Base-by-base conservation (phyloP, 768 basidiomycete species). In the Suillus fuscotomentosus region DNA sequence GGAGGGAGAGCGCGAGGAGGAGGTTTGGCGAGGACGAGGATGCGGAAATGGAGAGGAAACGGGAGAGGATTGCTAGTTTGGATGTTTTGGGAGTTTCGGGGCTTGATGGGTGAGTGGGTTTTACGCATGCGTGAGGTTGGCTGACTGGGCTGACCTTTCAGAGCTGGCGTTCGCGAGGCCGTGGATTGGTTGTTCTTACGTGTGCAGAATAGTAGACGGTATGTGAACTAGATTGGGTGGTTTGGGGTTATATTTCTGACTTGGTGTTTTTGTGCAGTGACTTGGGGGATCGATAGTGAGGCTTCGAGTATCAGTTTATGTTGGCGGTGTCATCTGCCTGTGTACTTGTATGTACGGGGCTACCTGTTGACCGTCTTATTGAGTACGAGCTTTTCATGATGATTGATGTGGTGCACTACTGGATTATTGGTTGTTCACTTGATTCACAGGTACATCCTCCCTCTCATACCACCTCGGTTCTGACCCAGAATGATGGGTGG, bases 171-270 rank as follows among this genome's bases (percentile, higher is more conserved):
- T 17, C 85, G 90, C 62, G 91, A 91, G 59, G 95, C 92, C 0
- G 92, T 97, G 3, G 92, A 97, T 71, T 99, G 96, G 96, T 72
- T 99, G 34, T 97, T 97, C 73, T 87, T 96, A 62, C 85, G 95
- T 0, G 95, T 97, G 5, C 94, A 97, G 77, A 95, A 95, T 68
- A 94, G 92, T 67, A 80, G 91, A 67, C 85, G 87, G 90, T 88
- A 56, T 62, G 72, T 48, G 5, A 3, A 0, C 13, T 39, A 6
- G 24, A 42, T 20, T 39, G 57, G 17, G 17, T 31, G 57, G 17
- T 11, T 41, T 27, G 10, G 1, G 53, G 17, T 36, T 36, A 11
- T 11, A 11, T 54, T 20, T 13, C 57, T 59, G 24, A 59, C 20
- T 42, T 27, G 6, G 41, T 20, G 14, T 10, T 59, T 42, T 59